Conservation (phyloP, 2,329 filamentous ascomycete genomes). For the Blumeriella jaapii region DNA sequence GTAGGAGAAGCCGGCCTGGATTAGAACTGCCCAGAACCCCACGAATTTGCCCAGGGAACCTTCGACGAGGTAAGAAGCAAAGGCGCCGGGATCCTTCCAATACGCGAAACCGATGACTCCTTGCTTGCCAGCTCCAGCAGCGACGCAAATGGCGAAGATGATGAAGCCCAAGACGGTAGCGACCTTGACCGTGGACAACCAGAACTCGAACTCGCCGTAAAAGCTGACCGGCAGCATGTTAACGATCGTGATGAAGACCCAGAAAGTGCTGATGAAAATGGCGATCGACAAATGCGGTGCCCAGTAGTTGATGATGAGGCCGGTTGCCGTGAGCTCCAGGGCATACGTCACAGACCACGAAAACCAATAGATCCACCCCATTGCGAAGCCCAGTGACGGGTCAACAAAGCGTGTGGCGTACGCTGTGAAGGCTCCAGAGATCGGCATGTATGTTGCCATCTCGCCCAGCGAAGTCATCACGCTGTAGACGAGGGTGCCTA, state of each 20-base stretch:
- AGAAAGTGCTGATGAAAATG: conserved; percentile 65
- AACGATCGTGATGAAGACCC: conserved; percentile 53
- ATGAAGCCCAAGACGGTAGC: conserved; percentile 64
- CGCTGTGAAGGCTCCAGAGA: conserved; percentile 63
- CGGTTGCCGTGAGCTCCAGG: conserved; percentile 60
- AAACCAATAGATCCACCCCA: conserved; percentile 81
- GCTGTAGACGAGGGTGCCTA: conserved; percentile 62
- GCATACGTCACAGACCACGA: conserved; percentile 64
- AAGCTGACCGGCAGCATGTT: conserved; percentile 63
- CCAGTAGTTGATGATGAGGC: conserved; percentile 70
- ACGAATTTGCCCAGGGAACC: conserved; percentile 50
- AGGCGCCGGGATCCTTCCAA: conserved; percentile 58
- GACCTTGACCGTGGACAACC: conserved; percentile 68
- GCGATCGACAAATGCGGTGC: conserved; percentile 48
- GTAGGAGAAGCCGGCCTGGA: conserved; percentile 59
- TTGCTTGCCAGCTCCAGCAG: conserved; percentile 56
- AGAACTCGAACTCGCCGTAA: conserved; percentile 72
- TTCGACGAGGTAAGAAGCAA: conserved; percentile 42
- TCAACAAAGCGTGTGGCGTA: conserved; percentile 69
- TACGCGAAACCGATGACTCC: conserved; percentile 66
- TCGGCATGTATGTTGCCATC: conserved; percentile 68
- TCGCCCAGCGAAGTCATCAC: conserved; percentile 62
- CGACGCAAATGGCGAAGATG: conserved; percentile 65
- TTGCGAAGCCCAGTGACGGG: conserved; percentile 60
- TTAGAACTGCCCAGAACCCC: conserved; percentile 57